Base-by-base conservation (phyloP, 345 rosid species). In the Boechera stricta region DNA sequence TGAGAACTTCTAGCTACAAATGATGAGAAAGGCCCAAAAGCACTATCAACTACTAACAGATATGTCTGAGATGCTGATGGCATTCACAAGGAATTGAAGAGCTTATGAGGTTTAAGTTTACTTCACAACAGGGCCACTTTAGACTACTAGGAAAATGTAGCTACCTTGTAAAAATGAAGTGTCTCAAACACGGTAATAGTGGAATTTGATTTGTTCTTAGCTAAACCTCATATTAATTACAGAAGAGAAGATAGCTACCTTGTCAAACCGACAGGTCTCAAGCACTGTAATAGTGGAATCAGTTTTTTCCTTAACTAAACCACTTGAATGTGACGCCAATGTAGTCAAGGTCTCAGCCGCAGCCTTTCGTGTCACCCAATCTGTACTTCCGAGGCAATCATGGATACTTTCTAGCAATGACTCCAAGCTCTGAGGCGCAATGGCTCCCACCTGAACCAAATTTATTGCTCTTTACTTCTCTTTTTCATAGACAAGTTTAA, bases 341-440 rank as follows among this genome's bases (percentile, higher is more conserved):
- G 93, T 79, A 82, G 49, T 86, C 79, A 96, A 81, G 55, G 93
- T 80, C 82, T 96, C 99, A 70, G 97, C 91, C 63, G 98, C 96
- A 72, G 99, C 98, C 80, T 96, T 96, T 12, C 99, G 93, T 29
- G 97, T 91, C 5, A 85, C 93, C 99, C 98, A 96, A 84, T 96
- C 99, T 70, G 97, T 73, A 86, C 92, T 96, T 54, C 93, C 88
- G 65, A 96, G 90, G 84, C 96, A 93, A 16, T 89, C 97, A 72
- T 89, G 94, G 67, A 93, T 91, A 73, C 86, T 85, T 76, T 93
- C 95, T 78, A 96, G 80, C 84, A 96, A 83, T 28, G 88, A 73
- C 16, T 89, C 95, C 77, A 96, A 79, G 72, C 91, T 91, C 71
- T 85, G 97, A 10, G 92, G 97, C 61, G 92, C 87, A 83, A 96